phyloP scores from a whole-genome alignment of 768 basidiomycete genomes.

The Coprinopsis sp. region DNA sequence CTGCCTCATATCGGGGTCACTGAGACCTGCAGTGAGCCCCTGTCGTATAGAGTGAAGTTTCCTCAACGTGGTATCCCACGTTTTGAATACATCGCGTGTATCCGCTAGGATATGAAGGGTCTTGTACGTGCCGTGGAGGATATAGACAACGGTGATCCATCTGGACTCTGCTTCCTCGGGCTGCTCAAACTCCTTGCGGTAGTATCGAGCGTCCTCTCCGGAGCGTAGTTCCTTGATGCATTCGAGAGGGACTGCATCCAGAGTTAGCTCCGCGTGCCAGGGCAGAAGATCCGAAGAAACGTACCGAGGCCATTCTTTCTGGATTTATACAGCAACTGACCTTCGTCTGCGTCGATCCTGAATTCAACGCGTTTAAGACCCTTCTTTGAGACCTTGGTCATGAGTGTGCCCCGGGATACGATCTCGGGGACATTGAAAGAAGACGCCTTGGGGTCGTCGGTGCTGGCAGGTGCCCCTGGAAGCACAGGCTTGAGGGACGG shows the following conservation, averaged over 20 bases:
- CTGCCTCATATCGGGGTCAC: conserved; percentile 58
- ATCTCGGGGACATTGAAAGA: conserved; percentile 39
- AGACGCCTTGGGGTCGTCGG: conserved; percentile 9
- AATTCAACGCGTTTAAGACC: conserved; percentile 66
- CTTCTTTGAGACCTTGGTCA: conserved; percentile 79
- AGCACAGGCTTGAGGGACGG: conserved; percentile 8
- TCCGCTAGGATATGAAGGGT: conserved; percentile 81
- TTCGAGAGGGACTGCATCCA: conserved; percentile 71
- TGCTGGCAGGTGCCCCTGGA: conserved; percentile 1
- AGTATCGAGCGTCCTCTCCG: conserved; percentile 63
- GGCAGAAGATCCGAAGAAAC: conserved; percentile 21
- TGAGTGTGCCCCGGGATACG: conserved; percentile 55
- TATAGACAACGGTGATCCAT: conserved; percentile 87
- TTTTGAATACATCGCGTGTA: conserved; percentile 40
- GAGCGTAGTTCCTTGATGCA: conserved; percentile 83
- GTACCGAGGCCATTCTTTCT: conserved; percentile 54
- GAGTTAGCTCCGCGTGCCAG: neutral
- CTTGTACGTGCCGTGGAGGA: conserved; percentile 74
- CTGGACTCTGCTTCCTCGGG: conserved; percentile 57
- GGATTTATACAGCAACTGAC: conserved; percentile 68
- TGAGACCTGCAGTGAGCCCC: conserved; percentile 65
- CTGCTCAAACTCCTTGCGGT: conserved; percentile 65
- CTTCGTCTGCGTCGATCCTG: conserved; percentile 70
- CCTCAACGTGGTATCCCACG: conserved; percentile 58
- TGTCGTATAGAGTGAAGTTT: conserved; percentile 62